Percentiles rank a stretch among this genome's conserved stretches.
Evolutionary conservation across 495 filamentous ascomycete species (phyloP).

Genomic region (Aspergillus carlsbadensis): DNA sequence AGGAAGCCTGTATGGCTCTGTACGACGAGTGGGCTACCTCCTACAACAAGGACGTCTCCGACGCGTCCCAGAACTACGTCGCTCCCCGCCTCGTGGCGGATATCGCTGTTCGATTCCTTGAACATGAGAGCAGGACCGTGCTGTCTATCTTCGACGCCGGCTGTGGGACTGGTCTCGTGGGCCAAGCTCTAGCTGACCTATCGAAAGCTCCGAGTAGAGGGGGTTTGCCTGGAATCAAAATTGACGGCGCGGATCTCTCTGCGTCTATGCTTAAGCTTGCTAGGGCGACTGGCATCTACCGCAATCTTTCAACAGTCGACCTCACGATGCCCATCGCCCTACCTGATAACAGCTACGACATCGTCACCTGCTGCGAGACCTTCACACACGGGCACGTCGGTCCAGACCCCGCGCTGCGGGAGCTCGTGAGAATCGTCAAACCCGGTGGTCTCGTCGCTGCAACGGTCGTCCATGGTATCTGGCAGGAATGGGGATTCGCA

Average conservation of each 20-base stretch:
- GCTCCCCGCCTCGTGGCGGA: slow-evolving; percentile 38
- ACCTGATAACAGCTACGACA: slow-evolving; percentile 38
- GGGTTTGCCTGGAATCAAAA: slow-evolving; percentile 25
- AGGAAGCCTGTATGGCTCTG: slow-evolving; percentile 33
- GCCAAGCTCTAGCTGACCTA: slow-evolving; percentile 35
- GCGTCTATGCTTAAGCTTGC: slow-evolving; percentile 43
- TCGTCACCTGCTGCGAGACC: slow-evolving; percentile 45
- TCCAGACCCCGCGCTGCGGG: slow-evolving; percentile 37
- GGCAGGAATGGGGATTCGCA: slow-evolving; percentile 36
- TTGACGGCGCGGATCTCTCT: slow-evolving; percentile 46
- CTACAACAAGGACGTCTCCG: slow-evolving; percentile 41
- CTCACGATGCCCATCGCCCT: slow-evolving; percentile 33
- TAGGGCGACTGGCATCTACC: slow-evolving; percentile 38
- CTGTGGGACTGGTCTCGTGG: slow-evolving; percentile 48
- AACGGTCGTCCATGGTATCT: slow-evolving; percentile 43
- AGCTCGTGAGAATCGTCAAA: slow-evolving; percentile 41
- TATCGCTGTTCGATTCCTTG: slow-evolving; percentile 20
- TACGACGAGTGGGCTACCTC: slow-evolving; percentile 48
- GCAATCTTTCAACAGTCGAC: slow-evolving; percentile 34
- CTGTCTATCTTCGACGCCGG: slow-evolving; percentile 44
- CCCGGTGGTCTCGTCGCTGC: slow-evolving; percentile 40
- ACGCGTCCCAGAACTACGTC: slow-evolving; percentile 39
- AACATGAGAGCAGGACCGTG: slow-evolving; percentile 17
- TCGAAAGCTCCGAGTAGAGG: too few species aligned
- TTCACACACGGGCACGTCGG: slow-evolving; percentile 50